A percentile compares a stretch with the other conserved stretches of the same genome.
phyloP scores from a whole-genome alignment of 2,329 filamentous ascomycete species.

The Fusarium agapanthi region DNA sequence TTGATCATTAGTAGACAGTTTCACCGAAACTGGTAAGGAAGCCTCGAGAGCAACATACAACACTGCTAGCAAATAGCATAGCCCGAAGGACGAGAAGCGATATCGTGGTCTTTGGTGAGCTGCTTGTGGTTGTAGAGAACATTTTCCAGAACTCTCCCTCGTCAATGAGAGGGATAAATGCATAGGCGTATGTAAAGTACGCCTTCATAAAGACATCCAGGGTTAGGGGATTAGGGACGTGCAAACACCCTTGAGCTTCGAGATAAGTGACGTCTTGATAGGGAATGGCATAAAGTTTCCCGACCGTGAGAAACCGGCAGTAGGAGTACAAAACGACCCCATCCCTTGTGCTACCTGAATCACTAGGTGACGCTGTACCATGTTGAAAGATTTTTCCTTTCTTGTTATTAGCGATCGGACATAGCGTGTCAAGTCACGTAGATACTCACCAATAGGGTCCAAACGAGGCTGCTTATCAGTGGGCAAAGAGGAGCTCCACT shows the following conservation, averaged over 20 bases:
- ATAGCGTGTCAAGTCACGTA: rapidly evolving
- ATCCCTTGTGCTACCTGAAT: neutral
- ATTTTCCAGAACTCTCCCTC: conserved; percentile 1
- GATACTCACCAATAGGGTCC: neutral
- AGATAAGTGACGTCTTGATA: neutral
- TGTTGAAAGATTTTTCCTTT: neutral
- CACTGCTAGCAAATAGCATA: neutral
- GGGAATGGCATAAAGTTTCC: neutral
- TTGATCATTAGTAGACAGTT: neutral
- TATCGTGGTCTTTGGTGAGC: rapidly evolving
- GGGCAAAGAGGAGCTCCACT: neutral
- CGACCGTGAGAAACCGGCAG: neutral
- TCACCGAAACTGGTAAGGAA: rapidly evolving
- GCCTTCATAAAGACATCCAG: neutral
- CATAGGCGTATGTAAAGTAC: neutral
- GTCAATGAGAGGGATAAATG: neutral
- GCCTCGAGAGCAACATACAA: neutral
- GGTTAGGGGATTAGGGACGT: neutral
- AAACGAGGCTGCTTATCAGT: neutral
- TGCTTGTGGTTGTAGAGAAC: neutral
- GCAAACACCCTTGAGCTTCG: neutral
- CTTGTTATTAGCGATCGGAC: rapidly evolving
- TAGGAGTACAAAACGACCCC: neutral
- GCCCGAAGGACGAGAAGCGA: neutral
- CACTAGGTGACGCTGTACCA: neutral